These are phyloP conservation scores for Aspergillus udagawae DNA, from an alignment of 2,329 filamentous ascomycete species.

Conservation along the genomic window DNA sequence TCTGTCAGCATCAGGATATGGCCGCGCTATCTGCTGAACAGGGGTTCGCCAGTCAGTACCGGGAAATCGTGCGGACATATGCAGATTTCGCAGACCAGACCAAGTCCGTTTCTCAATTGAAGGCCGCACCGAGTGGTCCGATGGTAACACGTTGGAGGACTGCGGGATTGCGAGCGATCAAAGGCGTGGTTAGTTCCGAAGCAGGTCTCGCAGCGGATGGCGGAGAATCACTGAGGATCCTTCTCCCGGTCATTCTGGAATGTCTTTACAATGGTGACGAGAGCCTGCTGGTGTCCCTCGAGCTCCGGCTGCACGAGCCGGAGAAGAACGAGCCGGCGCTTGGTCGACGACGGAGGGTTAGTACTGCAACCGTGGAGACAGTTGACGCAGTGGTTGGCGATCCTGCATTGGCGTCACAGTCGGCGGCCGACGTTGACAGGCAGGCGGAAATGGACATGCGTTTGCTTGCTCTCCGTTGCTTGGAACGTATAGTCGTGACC, in stretches of 20 bases:
- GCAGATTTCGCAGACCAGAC: constrained; percentile 69
- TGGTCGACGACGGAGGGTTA: constrained; percentile 64
- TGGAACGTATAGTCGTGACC: constrained; percentile 79
- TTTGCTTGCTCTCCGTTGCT: constrained; percentile 75
- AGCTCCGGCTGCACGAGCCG: constrained; percentile 62
- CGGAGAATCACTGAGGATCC: constrained; percentile 69
- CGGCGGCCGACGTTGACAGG: constrained; percentile 81
- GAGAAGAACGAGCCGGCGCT: constrained; percentile 66
- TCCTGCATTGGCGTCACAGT: constrained; percentile 63
- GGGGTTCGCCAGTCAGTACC: constrained; percentile 75
- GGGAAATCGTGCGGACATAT: constrained; percentile 75
- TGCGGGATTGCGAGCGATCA: constrained; percentile 72
- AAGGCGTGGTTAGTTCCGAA: constrained; percentile 75
- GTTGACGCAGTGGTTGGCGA: constrained; percentile 66
- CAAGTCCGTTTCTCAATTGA: constrained; percentile 42
- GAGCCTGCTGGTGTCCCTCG: constrained; percentile 64
- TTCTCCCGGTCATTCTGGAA: constrained; percentile 80
- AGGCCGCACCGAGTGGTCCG: constrained; percentile 61
- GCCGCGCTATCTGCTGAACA: constrained; percentile 82
- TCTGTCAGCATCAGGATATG: constrained; percentile 84
- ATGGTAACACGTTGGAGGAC: constrained; percentile 75
- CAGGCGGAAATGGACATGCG: constrained; percentile 86
- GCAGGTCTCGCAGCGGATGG: constrained; percentile 72
- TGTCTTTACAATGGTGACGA: constrained; percentile 68
- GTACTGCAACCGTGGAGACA: constrained; percentile 73